Base-by-base conservation (phyloP, 108 stramenopile genomes). In the Nannochloropsis oceanica region DNA sequence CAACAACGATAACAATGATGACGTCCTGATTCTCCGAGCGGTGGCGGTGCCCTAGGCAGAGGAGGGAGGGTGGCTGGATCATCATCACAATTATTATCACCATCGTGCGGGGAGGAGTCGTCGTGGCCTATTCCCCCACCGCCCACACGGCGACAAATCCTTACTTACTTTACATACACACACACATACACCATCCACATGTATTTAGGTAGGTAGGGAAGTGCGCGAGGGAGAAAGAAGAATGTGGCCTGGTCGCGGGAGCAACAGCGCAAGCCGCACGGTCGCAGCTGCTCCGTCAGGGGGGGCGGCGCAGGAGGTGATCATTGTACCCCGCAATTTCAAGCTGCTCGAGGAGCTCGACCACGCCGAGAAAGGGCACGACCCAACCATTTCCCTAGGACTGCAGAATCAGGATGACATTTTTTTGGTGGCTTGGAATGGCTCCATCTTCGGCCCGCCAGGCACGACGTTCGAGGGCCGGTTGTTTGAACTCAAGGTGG, bases 331-430 rank as follows among this genome's bases (percentile, higher is more conserved):
- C 50, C 94, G 98, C 43, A 99, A 99, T 88, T 99, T 99, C 94
- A 99, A 98, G 91, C 93, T 99, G 27, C 93, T 99, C 44, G 98
- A 97, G 86, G 98, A 99, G 95, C 93, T 97, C 43, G 98, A 99
- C 87, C 91, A 92, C 59, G 92, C 91, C 27, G 98, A 99, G 88
- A 97, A 97, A 89, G 93, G 94, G 7, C 87, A 92, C 83, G 96
- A 97, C 81, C 96, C 96, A 95, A 93, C 92, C 92, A 95, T 97
- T 43, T 93, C 93, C 44, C 96, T 95, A 85, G 98, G 98, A 13
- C 89, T 99, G 27, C 96, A 95, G n/a, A 94, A 96, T 88, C 88
- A 88, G 42, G 95, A 93, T 34, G 98, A 99, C 92, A 97, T 95
- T 22, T 97, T 99, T 89, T 88, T 99, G 91, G 92, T 93, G 44